Percentiles rank a stretch among this genome's conserved stretches.
phyloP scores from a whole-genome alignment of 1,284 basidiomycete genomes.

The Ceratobasidium sp. region DNA sequence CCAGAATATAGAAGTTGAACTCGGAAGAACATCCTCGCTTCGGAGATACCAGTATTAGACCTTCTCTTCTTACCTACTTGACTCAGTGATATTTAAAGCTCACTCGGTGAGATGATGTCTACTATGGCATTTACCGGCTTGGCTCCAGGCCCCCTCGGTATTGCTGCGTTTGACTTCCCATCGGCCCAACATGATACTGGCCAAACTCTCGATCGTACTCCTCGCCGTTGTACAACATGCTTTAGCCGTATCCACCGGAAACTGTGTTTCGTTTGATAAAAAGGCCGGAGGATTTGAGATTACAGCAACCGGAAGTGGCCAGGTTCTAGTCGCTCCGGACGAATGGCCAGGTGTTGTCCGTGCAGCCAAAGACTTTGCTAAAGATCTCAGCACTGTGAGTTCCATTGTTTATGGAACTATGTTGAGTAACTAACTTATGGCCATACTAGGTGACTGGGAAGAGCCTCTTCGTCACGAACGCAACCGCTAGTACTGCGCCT shows the following conservation, averaged over 20 bases:
- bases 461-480: constrained; percentile 65
- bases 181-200: not conserved
- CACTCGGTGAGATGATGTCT: too few species aligned
- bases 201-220: not conserved
- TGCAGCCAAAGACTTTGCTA: constrained; percentile 70
- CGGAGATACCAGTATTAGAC: too few species aligned
- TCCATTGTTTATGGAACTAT: not conserved
- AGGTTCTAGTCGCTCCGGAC: constrained; percentile 65
- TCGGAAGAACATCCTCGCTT: too few species aligned
- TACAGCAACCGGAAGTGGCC: constrained; percentile 49
- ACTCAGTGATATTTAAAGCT: too few species aligned
- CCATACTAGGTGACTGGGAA: constrained; percentile 66
- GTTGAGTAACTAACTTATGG: not conserved
- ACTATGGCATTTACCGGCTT: too few species aligned
- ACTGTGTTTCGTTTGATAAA: constrained; percentile 45
- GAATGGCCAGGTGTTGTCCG: constrained; percentile 76
- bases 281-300: constrained; percentile 43
- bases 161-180: too few species aligned
- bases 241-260: constrained; percentile 1
- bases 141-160: too few species aligned
- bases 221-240: not conserved
- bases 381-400: constrained; percentile 65
- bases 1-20: too few species aligned
- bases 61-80: too few species aligned
- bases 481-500: constrained; percentile 51